Base-by-base conservation (phyloP, 202 grass and related monocot genomes). In the Saccharum hybrid region DNA sequence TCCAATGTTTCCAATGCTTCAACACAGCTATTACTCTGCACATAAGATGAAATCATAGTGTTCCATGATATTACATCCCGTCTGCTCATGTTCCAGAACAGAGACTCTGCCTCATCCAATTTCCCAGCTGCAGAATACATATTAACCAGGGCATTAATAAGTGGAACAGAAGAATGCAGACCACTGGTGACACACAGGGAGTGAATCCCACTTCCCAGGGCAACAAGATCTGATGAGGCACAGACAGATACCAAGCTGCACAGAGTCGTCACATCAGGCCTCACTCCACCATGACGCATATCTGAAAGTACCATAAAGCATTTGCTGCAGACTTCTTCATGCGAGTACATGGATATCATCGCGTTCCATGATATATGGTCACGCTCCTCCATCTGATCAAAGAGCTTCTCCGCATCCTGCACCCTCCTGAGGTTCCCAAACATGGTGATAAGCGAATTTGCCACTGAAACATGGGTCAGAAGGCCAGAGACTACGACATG, bases 61-160 rank as follows among this genome's bases (percentile, higher is more conserved):
- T 97, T 97, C 88, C 86, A 97, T 41, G 94, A 97, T 85, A 97
- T 91, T 66, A 85, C 28, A 72, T 96, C 94, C 73, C 86, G 87
- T 78, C 72, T 71, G 14, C 52, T 80, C 88, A 97, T 90, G 85
- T 78, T 66, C 86, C 70, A 67, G 71, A 97, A 97, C 16, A 93
- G 79, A 76, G 81, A 56, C 72, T 91, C 87, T 18, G 87, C 82
- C 33, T 88, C 87, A 65, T 41, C 34, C 22, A 87, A 64, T 76
- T 91, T 80, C 11, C 87, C 75, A 82, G 89, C 82, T 9, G 64
- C 36, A 37, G 89, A 89, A 74, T 97, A 97, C 91, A 91, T 86
- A 61, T 86, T 88, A 45, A 85, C 23, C 21, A 85, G 82, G 9
- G 82, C 62, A 71, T 85, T 88, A 31, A 26, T 71, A 38, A 81